Conservation (phyloP, 2,329 filamentous ascomycete genomes). For the Fusarium sp. region DNA sequence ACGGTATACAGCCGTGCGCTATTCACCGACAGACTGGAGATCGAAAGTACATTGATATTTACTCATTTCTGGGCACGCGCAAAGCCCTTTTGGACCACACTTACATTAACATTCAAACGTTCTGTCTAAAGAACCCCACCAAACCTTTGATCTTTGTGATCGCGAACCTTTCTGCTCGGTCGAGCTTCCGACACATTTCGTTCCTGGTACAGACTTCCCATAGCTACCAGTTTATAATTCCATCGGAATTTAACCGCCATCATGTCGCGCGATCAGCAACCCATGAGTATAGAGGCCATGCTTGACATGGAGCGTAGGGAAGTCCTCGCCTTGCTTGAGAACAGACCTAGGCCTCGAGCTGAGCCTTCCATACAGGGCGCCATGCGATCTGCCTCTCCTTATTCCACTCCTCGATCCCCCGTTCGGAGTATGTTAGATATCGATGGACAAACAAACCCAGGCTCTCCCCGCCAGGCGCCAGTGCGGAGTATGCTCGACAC, state of each 20-base stretch:
- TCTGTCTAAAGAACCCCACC: slow-evolving; percentile 20
- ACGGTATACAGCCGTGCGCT: neutral
- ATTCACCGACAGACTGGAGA: slow-evolving; percentile 17
- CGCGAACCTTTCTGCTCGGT: slow-evolving; percentile 13
- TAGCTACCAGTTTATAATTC: neutral
- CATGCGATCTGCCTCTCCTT: slow-evolving; percentile 66
- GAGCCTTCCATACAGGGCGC: slow-evolving; percentile 50
- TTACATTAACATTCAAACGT: slow-evolving; percentile 20
- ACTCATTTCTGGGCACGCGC: slow-evolving; percentile 17
- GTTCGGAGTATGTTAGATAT: slow-evolving; percentile 66
- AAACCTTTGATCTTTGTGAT: slow-evolving; percentile 24
- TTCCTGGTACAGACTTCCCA: slow-evolving; percentile 2
- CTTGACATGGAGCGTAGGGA: slow-evolving; percentile 83
- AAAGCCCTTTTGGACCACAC: slow-evolving; percentile 37
- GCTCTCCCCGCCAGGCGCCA: slow-evolving; percentile 65
- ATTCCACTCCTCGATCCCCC: slow-evolving; percentile 71
- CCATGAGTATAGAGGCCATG: slow-evolving; percentile 82
- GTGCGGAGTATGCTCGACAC: slow-evolving; percentile 66
- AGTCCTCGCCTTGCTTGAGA: slow-evolving; percentile 77
- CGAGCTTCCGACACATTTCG: slow-evolving; percentile 7
- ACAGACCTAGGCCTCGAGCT: slow-evolving; percentile 55
- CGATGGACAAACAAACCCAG: slow-evolving; percentile 36
- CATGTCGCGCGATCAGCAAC: slow-evolving; percentile 55
- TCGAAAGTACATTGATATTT: slow-evolving; percentile 6
- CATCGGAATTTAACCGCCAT: slow-evolving; percentile 24